phyloP scores from a whole-genome alignment of 2,329 filamentous ascomycete species.

The Ceratocystis alfenasii region DNA sequence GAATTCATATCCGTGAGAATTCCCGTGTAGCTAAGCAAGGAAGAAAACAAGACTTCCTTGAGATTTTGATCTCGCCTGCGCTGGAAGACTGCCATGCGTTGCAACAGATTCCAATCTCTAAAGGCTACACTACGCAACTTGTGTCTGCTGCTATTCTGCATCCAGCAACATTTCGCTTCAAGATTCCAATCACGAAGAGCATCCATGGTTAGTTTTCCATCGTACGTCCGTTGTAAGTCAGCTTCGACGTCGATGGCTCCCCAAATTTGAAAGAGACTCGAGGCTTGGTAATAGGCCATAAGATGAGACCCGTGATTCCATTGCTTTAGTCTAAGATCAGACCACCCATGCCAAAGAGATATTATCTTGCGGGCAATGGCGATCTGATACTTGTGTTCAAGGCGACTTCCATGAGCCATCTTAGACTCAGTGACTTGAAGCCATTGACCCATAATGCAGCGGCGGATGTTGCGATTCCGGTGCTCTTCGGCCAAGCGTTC shows the following conservation, averaged over 20 bases:
- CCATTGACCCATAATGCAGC: slow-evolving; percentile 22
- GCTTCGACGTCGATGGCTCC: neutral
- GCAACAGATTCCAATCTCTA: slow-evolving; percentile 21
- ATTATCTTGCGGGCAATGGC: slow-evolving; percentile 8
- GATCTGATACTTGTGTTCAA: slow-evolving; percentile 13
- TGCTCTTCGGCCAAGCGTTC: slow-evolving; percentile 17
- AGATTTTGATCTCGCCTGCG: slow-evolving; percentile 3
- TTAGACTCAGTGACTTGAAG: slow-evolving; percentile 11
- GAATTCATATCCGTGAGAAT: slow-evolving; percentile 1
- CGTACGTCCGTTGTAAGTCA: slow-evolving; percentile 14
- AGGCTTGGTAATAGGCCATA: slow-evolving; percentile 11
- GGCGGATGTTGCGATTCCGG: slow-evolving; percentile 17
- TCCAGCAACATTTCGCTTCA: slow-evolving; percentile 19
- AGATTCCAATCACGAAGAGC: slow-evolving; percentile 21
- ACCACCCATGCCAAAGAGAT: slow-evolving; percentile 12
- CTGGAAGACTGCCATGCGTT: slow-evolving; percentile 21
- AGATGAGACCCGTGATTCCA: slow-evolving; percentile 8
- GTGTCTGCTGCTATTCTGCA: slow-evolving; percentile 10
- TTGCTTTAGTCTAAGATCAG: slow-evolving; percentile 1
- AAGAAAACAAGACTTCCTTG: slow-evolving; percentile 4
- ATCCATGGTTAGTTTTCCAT: slow-evolving; percentile 10
- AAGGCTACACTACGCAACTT: slow-evolving; percentile 17
- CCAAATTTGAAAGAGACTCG: slow-evolving; percentile 4
- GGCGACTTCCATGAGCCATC: neutral
- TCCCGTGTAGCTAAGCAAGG: slow-evolving; percentile 7